Conservation (phyloP, 768 basidiomycete genomes). For the Mycena galopus region DNA sequence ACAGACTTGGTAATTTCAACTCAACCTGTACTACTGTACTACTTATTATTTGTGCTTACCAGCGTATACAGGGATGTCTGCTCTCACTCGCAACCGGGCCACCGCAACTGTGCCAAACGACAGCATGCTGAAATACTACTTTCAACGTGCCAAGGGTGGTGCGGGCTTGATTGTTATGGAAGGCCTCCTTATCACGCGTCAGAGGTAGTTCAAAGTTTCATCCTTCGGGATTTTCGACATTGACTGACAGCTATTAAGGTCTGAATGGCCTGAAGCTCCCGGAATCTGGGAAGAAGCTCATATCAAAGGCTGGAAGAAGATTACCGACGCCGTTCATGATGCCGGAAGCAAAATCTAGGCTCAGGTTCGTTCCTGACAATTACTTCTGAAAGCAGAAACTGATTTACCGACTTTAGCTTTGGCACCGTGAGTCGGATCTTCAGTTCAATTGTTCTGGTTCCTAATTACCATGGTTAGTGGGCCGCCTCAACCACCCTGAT, state of each 20-base stretch:
- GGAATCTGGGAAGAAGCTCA: constrained; percentile 34
- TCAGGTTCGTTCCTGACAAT: constrained; percentile 48
- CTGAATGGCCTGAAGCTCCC: constrained; percentile 49
- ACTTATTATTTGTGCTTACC: neutral
- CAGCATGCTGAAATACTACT: constrained; percentile 52
- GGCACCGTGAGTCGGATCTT: constrained; percentile 3
- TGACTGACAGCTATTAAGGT: constrained; percentile 19
- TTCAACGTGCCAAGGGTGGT: constrained; percentile 51
- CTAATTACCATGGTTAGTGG: neutral
- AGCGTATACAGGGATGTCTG: constrained; percentile 41
- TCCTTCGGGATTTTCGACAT: neutral
- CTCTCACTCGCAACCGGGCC: no score
- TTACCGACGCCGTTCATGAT: constrained; percentile 51
- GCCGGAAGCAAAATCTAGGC: no score
- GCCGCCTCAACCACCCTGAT: constrained; percentile 19
- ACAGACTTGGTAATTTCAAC: constrained; percentile 44
- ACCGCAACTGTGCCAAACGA: constrained; percentile 49
- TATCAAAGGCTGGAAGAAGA: constrained; percentile 45
- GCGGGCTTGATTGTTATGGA: constrained; percentile 54
- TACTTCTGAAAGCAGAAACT: constrained; percentile 16
- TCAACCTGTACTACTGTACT: neutral
- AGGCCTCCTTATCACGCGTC: constrained; percentile 44
- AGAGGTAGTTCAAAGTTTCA: constrained; percentile 40
- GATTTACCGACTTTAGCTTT: constrained; percentile 32
- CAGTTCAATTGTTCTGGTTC: neutral